Evolutionary conservation across 331 rosid genomes (phyloP), one percentile per base, ranked within the genome.

Genomic region (Cydonia oblonga): DNA sequence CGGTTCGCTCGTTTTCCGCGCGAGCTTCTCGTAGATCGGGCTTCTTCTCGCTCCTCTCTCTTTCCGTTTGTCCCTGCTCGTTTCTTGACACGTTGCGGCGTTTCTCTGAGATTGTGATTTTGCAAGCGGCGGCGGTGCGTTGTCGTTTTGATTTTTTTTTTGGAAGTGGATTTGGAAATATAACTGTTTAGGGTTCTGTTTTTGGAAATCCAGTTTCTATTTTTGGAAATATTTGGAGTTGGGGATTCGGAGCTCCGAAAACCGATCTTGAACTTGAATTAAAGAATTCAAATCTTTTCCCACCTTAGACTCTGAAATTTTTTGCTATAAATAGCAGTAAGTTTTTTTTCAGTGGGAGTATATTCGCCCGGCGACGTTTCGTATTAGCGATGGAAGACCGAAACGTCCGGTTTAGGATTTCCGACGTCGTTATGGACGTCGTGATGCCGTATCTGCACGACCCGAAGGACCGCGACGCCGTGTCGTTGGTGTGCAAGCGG

Each of bases 401-500:
- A 26, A 64, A 30, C 61, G 46, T 16, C 44, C 69, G 58, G 9
- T 3, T 42, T 3, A 78, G 69, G 38, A 68, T 86, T 75, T 26
- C 91, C 7, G 97, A 93, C 65, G 85, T 73, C 71, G 90, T 90
- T 9, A 71, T 90, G 0, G 88, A 83, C 52, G 84, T 84, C 40
- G 97, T 93, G 64, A 83, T 93, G 88, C 89, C 92, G 73, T 93
- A 88, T 83, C 87, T 93, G 44, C 74, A 85, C 63, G 96, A 91
- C 84, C 77, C 97, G 0, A 87, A 80, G 69, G 98, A 93, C 82
- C 81, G 98, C 5, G 91, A 85, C 76, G 96, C 97, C 6, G 79
- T 88, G 5, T 93, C 98, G 10, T 89, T 81, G 24, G 98, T 93
- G 22, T 91, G 98, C 84, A 71, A 75, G 69, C 85, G 91, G 42